Conservation (phyloP, 2,329 filamentous ascomycete genomes). For the Scortechinia acanthostroma region DNA sequence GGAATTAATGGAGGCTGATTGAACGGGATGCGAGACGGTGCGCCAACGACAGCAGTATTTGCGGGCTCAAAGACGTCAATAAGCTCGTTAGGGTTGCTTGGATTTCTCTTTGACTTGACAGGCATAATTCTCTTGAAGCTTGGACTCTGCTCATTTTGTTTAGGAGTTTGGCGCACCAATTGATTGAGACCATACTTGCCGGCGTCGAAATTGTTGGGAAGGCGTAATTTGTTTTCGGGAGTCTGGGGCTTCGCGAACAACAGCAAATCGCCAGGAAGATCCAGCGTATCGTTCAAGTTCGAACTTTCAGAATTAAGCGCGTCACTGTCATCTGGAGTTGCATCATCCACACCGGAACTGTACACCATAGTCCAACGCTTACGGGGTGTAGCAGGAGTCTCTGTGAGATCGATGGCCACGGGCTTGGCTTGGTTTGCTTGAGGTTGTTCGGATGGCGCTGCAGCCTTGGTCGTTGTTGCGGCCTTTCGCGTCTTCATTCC, state of each 20-base stretch:
- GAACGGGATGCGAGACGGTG: conserved; percentile 5
- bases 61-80: neutral
- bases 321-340: too few relatives aligned
- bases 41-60: too few relatives aligned
- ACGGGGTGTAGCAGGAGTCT: neutral
- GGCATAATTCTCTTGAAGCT: too few relatives aligned
- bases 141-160: too few relatives aligned
- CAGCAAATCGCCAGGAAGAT: neutral
- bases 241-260: neutral
- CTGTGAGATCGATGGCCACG: neutral
- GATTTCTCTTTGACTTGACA: neutral
- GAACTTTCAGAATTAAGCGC: too few relatives aligned
- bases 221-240: neutral
- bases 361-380: neutral
- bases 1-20: conserved; percentile 12
- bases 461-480: neutral
- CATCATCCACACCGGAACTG: too few relatives aligned
- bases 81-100: neutral
- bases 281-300: neutral
- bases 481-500: neutral
- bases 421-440: neutral
- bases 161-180: neutral
- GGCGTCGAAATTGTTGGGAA: neutral
- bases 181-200: neutral
- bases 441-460: neutral